Percentiles rank a stretch among this genome's conserved stretches.
These are phyloP conservation scores for Fusarium chlamydosporum DNA, from an alignment of 2,329 filamentous ascomycete species.

Conservation along the genomic window DNA sequence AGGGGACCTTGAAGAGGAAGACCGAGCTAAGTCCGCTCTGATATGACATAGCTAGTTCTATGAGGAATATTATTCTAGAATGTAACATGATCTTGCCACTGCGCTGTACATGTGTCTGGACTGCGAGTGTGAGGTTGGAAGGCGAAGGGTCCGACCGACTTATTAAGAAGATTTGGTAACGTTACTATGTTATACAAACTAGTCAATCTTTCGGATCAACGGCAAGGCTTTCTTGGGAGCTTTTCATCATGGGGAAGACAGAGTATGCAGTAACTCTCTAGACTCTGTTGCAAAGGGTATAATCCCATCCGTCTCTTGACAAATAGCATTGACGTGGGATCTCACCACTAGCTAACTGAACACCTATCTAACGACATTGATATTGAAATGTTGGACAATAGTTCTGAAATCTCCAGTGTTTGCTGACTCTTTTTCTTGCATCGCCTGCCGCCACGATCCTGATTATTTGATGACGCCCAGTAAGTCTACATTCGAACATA, in stretches of 20 bases:
- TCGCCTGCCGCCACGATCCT: no score
- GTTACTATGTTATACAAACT: not conserved
- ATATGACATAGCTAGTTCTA: not conserved
- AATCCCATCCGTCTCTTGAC: no score
- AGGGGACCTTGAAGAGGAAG: not conserved
- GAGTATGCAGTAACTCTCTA: not conserved
- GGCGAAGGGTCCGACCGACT: not conserved
- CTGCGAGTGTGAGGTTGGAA: no score
- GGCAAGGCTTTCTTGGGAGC: not conserved
- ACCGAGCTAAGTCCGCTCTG: not conserved
- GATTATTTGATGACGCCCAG: no score
- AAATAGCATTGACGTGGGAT: no score
- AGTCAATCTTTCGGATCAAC: not conserved
- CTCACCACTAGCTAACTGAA: no score
- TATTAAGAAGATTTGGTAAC: not conserved
- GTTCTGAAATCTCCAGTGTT: no score
- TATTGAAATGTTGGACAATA: no score
- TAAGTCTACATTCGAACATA: no score
- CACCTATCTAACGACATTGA: no score
- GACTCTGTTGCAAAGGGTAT: not conserved
- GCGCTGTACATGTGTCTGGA: conserved; percentile 2
- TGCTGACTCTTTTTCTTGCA: no score
- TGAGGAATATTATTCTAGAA: not conserved
- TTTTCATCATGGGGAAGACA: not conserved
- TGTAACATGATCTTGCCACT: conserved; percentile 22